phyloP scores from a whole-genome alignment of 345 rosid species.

The Eucalyptus erythrocorys region DNA sequence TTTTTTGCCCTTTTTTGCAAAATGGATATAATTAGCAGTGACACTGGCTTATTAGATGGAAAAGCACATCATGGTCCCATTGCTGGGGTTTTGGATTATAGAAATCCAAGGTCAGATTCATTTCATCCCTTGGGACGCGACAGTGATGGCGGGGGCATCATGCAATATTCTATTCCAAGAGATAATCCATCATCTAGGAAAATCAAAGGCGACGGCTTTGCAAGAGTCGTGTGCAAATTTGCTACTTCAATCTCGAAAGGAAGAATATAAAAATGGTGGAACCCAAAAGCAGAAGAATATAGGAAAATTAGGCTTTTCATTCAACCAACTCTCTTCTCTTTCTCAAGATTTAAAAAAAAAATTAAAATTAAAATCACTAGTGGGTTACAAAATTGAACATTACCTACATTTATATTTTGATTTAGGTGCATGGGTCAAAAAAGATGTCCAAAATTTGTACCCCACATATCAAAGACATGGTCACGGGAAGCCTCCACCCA shows the following conservation, averaged over 20 bases:
- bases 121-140: background rate
- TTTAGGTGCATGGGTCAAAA: background rate
- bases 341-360: background rate
- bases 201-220: background rate
- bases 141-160: background rate
- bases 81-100: background rate
- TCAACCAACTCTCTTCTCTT: background rate
- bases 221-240: background rate
- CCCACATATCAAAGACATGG: background rate
- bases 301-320: background rate
- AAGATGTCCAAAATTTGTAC: background rate
- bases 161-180: background rate
- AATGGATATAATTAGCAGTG: background rate
- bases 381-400: background rate
- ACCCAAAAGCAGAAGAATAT: background rate
- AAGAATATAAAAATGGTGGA: background rate
- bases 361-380: background rate
- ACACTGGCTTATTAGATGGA: background rate
- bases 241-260: background rate
- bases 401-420: background rate
- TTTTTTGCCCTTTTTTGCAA: background rate
- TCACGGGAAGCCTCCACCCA: background rate
- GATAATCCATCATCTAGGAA: background rate
- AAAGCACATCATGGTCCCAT: background rate
- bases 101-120: background rate